phyloP scores from a whole-genome alignment of 1,139 yeast genomes.

The Martiniozyma asiatica region DNA sequence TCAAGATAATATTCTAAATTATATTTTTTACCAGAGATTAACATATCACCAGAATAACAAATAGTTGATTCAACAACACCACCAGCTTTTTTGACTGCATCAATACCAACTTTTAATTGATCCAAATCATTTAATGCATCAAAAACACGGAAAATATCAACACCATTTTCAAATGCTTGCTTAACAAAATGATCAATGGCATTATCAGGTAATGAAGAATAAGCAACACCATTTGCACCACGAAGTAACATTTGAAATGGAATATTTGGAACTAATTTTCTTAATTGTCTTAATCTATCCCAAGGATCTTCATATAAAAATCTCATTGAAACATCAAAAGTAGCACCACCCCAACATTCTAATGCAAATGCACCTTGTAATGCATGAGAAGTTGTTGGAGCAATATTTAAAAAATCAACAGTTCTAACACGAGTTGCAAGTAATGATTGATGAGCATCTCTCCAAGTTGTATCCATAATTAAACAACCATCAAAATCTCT shows the following conservation, averaged over 20 bases:
- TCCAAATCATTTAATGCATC: constrained; percentile 96
- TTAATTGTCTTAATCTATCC: constrained; percentile 82
- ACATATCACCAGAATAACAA: constrained; percentile 98
- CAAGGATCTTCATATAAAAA: constrained; percentile 98
- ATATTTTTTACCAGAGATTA: constrained; percentile 88
- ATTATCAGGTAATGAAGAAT: constrained; percentile 93
- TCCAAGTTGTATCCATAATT: constrained; percentile 98
- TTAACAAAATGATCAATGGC: constrained; percentile 94
- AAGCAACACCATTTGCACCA: constrained; percentile 99
- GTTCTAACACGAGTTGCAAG: constrained; percentile 97
- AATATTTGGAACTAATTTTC: constrained; percentile 89
- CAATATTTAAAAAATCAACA: constrained; percentile 78
- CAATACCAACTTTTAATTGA: constrained; percentile 93
- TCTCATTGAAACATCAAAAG: constrained; percentile 97
- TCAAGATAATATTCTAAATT: constrained; percentile 79
- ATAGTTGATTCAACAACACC: constrained; percentile 98
- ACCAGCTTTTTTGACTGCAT: constrained; percentile 95
- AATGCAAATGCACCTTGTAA: constrained; percentile 83
- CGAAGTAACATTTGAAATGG: constrained; percentile 98
- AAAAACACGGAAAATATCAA: constrained; percentile 93
- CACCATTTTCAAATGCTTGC: constrained; percentile 93
- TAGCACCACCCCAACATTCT: constrained; percentile 99
- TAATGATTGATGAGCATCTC: constrained; percentile 99
- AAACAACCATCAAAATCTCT: constrained; percentile 77
- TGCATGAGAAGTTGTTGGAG: constrained; percentile 89